Conservation (phyloP, 2,329 filamentous ascomycete genomes). For the Pseudogymnoascus pannorum region DNA sequence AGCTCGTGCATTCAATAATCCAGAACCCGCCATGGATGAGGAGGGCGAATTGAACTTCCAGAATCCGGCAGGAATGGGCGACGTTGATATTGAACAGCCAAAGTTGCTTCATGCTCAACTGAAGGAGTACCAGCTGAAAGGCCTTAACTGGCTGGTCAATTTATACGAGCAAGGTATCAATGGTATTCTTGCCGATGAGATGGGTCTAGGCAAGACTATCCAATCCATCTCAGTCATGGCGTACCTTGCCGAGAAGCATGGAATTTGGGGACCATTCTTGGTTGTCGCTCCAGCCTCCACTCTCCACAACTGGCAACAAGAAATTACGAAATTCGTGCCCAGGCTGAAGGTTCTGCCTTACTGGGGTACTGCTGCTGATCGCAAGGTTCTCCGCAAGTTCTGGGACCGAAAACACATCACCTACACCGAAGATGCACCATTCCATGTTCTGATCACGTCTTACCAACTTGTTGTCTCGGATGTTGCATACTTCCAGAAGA, state of each 20-base stretch:
- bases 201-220: constrained; percentile 98
- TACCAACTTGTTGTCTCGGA: constrained; percentile 97
- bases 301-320: constrained; percentile 98
- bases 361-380: constrained; percentile 90
- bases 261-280: constrained; percentile 96
- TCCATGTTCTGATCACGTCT: constrained; percentile 93
- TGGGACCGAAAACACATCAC: constrained; percentile 98
- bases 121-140: constrained; percentile 98
- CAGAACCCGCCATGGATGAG: constrained; percentile 66
- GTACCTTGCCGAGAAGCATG: constrained; percentile 92
- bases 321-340: constrained; percentile 91
- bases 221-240: constrained; percentile 99
- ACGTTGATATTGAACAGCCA: constrained; percentile 89
- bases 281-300: constrained; percentile 96
- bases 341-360: constrained; percentile 93
- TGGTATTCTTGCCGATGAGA: constrained; percentile 95
- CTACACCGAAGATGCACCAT: constrained; percentile 85
- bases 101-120: constrained; percentile 88
- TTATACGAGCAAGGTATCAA: constrained; percentile 99
- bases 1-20: constrained; percentile 85
- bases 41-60: constrained; percentile 99
- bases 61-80: constrained; percentile 90
- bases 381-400: constrained; percentile 95
- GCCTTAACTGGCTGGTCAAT: constrained; percentile 98
- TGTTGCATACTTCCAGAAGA: constrained; percentile 96